A percentile compares a stretch with the other conserved stretches of the same genome.
phyloP scores from a whole-genome alignment of 305 asterid species.

The Rubia peregrina region DNA sequence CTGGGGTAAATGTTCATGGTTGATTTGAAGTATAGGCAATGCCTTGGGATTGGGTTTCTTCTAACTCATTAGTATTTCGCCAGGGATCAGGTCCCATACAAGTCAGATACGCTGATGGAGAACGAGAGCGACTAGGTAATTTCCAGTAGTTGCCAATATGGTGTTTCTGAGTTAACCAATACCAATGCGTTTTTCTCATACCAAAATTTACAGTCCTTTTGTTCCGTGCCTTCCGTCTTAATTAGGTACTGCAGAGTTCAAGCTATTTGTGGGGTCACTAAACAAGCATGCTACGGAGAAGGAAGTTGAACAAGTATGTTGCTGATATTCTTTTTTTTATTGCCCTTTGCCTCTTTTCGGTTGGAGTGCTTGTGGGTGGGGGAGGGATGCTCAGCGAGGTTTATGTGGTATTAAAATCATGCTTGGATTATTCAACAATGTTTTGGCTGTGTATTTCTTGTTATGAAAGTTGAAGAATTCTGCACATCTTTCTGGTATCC shows the following conservation, averaged over 20 bases:
- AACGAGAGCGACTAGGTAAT: slow-evolving; percentile 96
- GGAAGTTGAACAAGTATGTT: slow-evolving; percentile 89
- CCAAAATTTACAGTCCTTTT: neutral
- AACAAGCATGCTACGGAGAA: slow-evolving; percentile 88
- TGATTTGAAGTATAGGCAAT: slow-evolving; percentile 15
- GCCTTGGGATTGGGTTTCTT: slow-evolving; percentile 12
- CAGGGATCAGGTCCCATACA: slow-evolving; percentile 95
- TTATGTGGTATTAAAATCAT: neutral
- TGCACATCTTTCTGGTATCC: slow-evolving; percentile 21
- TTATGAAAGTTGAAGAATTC: too few relatives aligned
- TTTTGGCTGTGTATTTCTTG: neutral
- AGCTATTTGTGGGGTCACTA: slow-evolving; percentile 87
- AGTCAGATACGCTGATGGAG: slow-evolving; percentile 99
- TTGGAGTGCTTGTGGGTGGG: too few relatives aligned
- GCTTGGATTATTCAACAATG: neutral
- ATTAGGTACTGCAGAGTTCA: slow-evolving; percentile 82
- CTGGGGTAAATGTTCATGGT: slow-evolving; percentile 63
- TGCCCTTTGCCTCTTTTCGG: neutral
- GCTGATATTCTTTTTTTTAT: slow-evolving; percentile 14
- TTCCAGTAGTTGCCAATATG: slow-evolving; percentile 6
- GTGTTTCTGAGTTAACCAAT: neutral
- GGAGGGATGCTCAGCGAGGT: too few relatives aligned
- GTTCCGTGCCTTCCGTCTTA: neutral
- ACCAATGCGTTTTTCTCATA: neutral
- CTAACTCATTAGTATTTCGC: slow-evolving; percentile 23